Percentiles rank a stretch among this genome's conserved stretches.
Evolutionary conservation across 495 filamentous ascomycete species (phyloP).

Genomic region (Letharia columbiana): DNA sequence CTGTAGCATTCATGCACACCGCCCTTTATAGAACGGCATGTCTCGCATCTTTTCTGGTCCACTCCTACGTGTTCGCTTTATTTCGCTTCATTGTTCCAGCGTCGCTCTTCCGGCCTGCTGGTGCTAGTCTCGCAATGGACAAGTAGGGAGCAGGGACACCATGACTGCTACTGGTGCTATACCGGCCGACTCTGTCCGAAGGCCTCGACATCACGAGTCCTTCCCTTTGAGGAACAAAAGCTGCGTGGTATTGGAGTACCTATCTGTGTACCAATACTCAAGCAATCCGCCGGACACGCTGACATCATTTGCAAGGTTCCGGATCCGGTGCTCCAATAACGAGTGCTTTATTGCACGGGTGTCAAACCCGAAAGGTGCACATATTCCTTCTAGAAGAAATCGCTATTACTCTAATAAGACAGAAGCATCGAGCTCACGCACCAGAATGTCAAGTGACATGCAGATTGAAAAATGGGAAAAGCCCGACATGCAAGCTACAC

Average conservation of each 20-base stretch:
- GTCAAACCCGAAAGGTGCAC: background rate
- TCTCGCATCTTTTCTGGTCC: constrained; percentile 9
- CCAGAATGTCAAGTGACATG: background rate
- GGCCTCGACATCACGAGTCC: background rate
- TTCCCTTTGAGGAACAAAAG: background rate
- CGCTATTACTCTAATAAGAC: background rate
- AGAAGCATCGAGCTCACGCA: background rate
- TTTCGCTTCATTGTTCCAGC: background rate
- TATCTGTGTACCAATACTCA: background rate
- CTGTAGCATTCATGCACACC: constrained; percentile 7
- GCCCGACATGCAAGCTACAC: background rate
- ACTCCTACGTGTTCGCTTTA: background rate
- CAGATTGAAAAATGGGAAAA: background rate
- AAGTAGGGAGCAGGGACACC: constrained; percentile 1
- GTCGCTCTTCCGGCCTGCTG: background rate
- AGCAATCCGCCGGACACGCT: background rate
- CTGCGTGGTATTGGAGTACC: background rate
- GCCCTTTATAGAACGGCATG: constrained; percentile 11
- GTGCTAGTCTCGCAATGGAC: constrained; percentile 11
- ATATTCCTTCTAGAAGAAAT: background rate
- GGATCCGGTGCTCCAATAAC: background rate
- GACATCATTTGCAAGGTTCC: background rate
- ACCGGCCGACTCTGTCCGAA: background rate
- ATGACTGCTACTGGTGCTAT: background rate
- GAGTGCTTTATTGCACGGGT: background rate